Percentiles rank a stretch among this genome's conserved stretches.
These are phyloP conservation scores for Citrullus amarus DNA, from an alignment of 306 rosid species.

Conservation along the genomic window DNA sequence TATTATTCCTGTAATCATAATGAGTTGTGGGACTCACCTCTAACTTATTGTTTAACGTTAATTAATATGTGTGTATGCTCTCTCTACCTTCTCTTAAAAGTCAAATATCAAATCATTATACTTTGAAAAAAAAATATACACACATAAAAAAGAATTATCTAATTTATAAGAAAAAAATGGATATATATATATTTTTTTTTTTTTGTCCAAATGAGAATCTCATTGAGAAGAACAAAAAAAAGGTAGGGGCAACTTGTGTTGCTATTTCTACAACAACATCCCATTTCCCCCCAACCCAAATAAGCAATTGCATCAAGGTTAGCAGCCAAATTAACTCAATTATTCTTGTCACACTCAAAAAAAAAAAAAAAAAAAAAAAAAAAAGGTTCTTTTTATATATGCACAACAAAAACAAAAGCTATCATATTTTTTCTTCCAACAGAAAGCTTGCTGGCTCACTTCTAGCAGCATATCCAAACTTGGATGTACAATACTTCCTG, in stretches of 20 bases:
- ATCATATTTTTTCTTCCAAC: background rate
- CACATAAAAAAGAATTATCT: no score
- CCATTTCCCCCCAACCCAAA: background rate
- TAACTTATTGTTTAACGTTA: no score
- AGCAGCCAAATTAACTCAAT: background rate
- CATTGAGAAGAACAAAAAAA: background rate
- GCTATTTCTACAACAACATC: conserved; percentile 6
- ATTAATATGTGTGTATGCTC: no score
- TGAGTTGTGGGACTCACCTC: no score
- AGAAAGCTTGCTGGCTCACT: conserved; percentile 40
- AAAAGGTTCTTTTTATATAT: background rate
- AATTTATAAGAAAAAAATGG: no score
- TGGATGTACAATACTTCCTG: conserved; percentile 51
- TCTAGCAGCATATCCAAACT: conserved; percentile 59
- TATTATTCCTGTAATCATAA: no score
- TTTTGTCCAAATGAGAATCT: background rate
- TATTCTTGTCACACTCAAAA: background rate
- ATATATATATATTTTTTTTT: background rate
- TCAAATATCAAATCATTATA: no score
- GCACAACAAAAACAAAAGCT: background rate
- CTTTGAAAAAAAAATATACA: no score
- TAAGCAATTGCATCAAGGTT: background rate
- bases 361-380: background rate
- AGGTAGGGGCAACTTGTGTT: conserved; percentile 9
- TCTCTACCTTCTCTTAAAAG: no score